These are phyloP conservation scores for Saccharomyces mikatae DNA, from an alignment of 805 yeast genomes.

Conservation along the genomic window DNA sequence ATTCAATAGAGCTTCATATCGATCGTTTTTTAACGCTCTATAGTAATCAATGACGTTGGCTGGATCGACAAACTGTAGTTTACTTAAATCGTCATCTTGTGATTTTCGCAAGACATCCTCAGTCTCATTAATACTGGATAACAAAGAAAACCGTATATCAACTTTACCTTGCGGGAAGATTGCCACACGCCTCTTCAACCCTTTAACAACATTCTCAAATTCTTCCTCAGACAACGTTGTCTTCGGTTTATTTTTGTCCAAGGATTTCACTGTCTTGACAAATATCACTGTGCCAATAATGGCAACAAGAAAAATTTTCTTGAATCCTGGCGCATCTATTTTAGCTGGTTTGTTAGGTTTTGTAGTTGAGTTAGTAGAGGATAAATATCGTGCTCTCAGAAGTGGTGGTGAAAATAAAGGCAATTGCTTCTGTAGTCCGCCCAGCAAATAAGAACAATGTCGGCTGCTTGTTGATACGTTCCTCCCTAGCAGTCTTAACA, in stretches of 20 bases:
- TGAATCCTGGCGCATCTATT: constrained; percentile 32
- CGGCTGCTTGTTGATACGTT: background rate
- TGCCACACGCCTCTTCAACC: constrained; percentile 43
- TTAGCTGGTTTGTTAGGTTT: constrained; percentile 2
- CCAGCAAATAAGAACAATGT: background rate
- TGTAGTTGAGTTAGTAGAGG: background rate
- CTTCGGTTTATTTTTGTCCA: constrained; percentile 31
- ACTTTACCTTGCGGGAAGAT: constrained; percentile 36
- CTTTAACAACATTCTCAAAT: constrained; percentile 39
- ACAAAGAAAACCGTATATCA: constrained; percentile 35
- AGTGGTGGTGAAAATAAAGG: background rate
- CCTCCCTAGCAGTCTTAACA: background rate
- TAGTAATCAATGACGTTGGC: constrained; percentile 40
- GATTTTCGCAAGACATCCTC: constrained; percentile 9
- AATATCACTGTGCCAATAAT: constrained; percentile 39
- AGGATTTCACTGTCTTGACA: constrained; percentile 32
- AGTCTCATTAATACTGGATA: constrained; percentile 14
- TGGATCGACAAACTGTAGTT: constrained; percentile 43
- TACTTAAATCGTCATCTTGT: constrained; percentile 6
- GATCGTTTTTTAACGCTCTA: constrained; percentile 36
- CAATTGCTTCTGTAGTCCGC: background rate
- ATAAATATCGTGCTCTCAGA: background rate
- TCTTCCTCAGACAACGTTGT: constrained; percentile 30
- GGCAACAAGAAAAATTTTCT: constrained; percentile 36
- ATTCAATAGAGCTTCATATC: constrained; percentile 46